Conservation (phyloP, 768 basidiomycete genomes). For the Botryobasidium botryosum region DNA sequence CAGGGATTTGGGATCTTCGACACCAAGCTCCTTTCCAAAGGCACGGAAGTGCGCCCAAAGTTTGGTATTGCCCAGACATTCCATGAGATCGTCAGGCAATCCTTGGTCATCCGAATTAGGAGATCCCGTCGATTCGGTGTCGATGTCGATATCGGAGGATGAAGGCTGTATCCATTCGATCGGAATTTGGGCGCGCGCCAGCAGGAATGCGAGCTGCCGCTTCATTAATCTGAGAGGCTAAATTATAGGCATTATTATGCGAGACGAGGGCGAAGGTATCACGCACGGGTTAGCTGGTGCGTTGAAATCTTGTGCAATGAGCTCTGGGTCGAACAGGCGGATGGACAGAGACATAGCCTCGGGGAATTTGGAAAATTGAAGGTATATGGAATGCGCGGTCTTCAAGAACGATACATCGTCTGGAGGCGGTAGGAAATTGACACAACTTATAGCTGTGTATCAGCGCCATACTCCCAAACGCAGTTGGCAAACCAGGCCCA, state of each 20-base stretch:
- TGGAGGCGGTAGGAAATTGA: conserved; percentile 77
- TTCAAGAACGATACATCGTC: conserved; percentile 82
- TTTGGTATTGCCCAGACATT: conserved; percentile 72
- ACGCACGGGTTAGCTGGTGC: conserved; percentile 76
- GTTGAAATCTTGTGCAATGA: conserved; percentile 77
- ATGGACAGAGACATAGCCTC: conserved; percentile 82
- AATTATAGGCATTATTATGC: neutral
- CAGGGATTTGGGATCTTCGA: conserved; percentile 72
- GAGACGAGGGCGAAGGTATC: neutral
- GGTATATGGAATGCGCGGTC: conserved; percentile 79
- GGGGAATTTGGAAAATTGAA: conserved; percentile 71
- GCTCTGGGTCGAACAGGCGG: conserved; percentile 58
- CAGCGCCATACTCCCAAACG: conserved; percentile 6
- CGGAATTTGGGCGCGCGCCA: conserved; percentile 84
- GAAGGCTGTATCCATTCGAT: conserved; percentile 71
- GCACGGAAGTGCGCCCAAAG: conserved; percentile 72
- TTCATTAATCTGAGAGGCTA: conserved; percentile 52
- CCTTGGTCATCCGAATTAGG: conserved; percentile 41
- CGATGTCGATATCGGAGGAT: too few species aligned
- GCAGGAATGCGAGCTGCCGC: conserved; percentile 83
- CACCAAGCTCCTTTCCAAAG: conserved; percentile 89
- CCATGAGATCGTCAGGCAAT: conserved; percentile 63
- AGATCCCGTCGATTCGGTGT: too few species aligned
- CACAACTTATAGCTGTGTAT: conserved; percentile 37
- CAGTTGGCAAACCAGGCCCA: conserved; percentile 27